Base-by-base conservation (phyloP, 192 early-diverging fungal genomes). In the Chytriomyces sp. region DNA sequence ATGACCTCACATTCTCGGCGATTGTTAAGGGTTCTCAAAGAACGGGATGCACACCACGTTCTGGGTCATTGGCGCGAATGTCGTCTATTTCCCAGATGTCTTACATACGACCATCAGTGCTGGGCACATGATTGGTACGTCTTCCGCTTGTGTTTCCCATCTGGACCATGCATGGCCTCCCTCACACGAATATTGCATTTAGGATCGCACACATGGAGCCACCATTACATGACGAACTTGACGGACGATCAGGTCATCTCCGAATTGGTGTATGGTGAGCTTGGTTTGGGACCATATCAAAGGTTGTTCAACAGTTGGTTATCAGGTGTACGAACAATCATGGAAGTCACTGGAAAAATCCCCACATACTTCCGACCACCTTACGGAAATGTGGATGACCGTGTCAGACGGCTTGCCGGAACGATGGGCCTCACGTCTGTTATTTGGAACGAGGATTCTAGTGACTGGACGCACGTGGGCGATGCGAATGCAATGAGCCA, bases 191-290 rank as follows among this genome's bases (percentile, higher is more conserved):
- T 19, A 49, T 49, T 1, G 22, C 44, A 49, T n/a, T n/a, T n/a
- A n/a, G 22, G 44, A 49, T 49, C 17, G 14, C 81, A 80, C 59
- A 88, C 82, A 3, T 89, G 86, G 84, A 74, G 87, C 19, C 90
- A 91, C 60, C 64, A 72, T n/a, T 74, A 78, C 5, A 56, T 86
- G 6, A 90, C 90, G 32, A 75, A 82, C 8, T 62, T 88, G 40
- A 86, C 86, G 5, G 89, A 90, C 59, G 89, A 84, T 52, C 89
- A 91, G 63, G 82, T 92, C 39, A 73, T 91, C 31, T 86, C 86
- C 55, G 89, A 92, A 72, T 64, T 93, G 25, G 82, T 85, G 56
- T 92, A 88, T 80, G 89, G 84, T 17, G 84, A 49, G 14, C 17
- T 0, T 49, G 14, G 14, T 19, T 44, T 19, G 8, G 8, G 8